Evolutionary conservation across 2,329 filamentous ascomycete species (phyloP).

Genomic region (Fusarium sp.): DNA sequence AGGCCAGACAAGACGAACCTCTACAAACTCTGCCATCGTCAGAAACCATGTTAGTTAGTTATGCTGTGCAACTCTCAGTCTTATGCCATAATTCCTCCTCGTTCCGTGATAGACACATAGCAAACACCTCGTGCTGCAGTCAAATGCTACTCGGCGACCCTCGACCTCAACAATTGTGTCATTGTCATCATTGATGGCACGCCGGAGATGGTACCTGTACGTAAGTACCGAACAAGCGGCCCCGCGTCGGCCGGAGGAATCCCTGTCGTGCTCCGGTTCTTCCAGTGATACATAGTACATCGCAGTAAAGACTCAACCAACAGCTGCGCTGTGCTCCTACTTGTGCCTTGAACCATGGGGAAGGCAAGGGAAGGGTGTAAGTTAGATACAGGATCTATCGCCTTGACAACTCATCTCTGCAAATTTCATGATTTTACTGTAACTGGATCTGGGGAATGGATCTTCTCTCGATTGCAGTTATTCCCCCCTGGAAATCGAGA

Average conservation of each 20-base stretch:
- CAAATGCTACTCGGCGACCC: constrained; percentile 30
- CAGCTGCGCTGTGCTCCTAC: constrained; percentile 24
- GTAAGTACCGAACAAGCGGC: constrained; percentile 45
- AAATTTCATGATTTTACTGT: constrained; percentile 39
- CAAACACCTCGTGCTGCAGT: constrained; percentile 36
- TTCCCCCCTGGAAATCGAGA: constrained; percentile 28
- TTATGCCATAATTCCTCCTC: constrained; percentile 24
- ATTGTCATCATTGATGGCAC: constrained; percentile 48
- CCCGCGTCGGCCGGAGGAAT: constrained; percentile 43
- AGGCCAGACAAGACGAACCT: constrained; percentile 23
- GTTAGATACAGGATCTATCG: not conserved
- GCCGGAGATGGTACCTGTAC: constrained; percentile 37
- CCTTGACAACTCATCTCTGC: constrained; percentile 26
- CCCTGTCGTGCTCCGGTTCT: constrained; percentile 28
- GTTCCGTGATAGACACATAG: constrained; percentile 22
- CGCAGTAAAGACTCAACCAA: constrained; percentile 15
- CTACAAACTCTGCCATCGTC: constrained; percentile 24
- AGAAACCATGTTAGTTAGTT: constrained; percentile 11
- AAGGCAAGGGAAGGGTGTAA: constrained; percentile 20
- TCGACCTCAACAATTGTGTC: constrained; percentile 42
- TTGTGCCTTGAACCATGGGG: constrained; percentile 26
- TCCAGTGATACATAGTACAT: constrained; percentile 1
- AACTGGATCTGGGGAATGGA: constrained; percentile 38
- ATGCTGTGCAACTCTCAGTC: constrained; percentile 37
- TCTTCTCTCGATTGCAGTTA: constrained; percentile 20